Evolutionary conservation across 2,329 filamentous ascomycete genomes (phyloP), one percentile per base, ranked within the genome.

Genomic region (Blastomyces emzantsi): DNA sequence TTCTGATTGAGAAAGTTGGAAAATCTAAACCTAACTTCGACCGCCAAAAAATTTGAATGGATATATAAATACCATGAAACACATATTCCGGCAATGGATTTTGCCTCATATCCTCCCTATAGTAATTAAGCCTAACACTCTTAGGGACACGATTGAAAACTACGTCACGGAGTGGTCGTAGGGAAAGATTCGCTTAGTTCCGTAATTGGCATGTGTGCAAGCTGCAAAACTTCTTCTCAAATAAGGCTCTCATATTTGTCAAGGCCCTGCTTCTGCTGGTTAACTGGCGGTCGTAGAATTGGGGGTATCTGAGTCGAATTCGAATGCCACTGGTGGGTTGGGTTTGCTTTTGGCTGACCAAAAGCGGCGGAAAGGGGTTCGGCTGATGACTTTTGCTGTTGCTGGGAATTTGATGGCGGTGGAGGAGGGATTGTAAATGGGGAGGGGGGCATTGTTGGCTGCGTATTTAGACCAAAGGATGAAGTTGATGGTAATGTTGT

Each of bases 211-310:
- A 9, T 15, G 49, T 25, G 11, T 8, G 25, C 22, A 30, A 25
- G 2, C 25, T 17, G 49, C 25, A 30, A 30, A 22, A 28, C 4
- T 52, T 30, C 6, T 17, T 15, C 19, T 74, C 67, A 85, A 64
- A 85, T 69, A 66, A 85, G 75, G 71, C 82, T 85, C 67, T 84
- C 81, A 70, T 81, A 85, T 65, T 81, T 82, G 71, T 84, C 82
- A 64, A 85, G 69, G 1, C 82, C 82, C 63, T 73, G 71, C 66
- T 73, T 76, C 65, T 69, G 74, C 62, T 71, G 67, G 36, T 58
- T 58, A 41, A 17, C 41, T 43, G n/a, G 36, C 2, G 36, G 55
- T 58, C 36, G 55, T 28, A 43, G 33, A 41, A 36, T 2, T 39
- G 52, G n/a, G 22, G 4, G 30, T 62, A 68, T 69, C 30, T 69